Evolutionary conservation across 192 early-diverging fungal species (phyloP).

Genomic region (Dissophora globulifera): DNA sequence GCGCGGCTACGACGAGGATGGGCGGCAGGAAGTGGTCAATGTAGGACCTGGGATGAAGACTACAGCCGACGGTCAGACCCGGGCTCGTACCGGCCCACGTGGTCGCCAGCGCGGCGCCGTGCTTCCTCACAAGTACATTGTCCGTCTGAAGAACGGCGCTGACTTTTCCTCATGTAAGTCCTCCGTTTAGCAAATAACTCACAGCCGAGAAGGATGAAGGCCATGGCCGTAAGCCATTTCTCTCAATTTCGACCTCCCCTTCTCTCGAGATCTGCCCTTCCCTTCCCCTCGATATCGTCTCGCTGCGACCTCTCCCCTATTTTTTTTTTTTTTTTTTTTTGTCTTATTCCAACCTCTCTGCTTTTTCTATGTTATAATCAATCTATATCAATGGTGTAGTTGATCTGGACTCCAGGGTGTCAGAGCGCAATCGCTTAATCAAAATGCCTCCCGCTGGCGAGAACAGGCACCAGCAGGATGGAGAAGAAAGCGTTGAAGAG

Average conservation of each 20-base stretch:
- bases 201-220: too few relatives aligned
- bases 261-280: neutral
- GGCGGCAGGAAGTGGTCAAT: conserved; percentile 46
- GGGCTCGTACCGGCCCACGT: conserved; percentile 31
- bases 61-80: conserved; percentile 34
- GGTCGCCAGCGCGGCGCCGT: conserved; percentile 43
- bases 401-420: conserved; percentile 24
- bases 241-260: too few relatives aligned
- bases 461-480: neutral
- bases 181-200: neutral
- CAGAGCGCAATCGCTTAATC: conserved; percentile 27
- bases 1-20: conserved; percentile 32
- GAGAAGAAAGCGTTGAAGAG: neutral
- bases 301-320: too few relatives aligned
- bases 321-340: neutral
- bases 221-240: too few relatives aligned
- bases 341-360: too few relatives aligned
- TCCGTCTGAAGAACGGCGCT: conserved; percentile 36
- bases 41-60: conserved; percentile 30
- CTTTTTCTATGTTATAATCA: neutral
- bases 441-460: neutral
- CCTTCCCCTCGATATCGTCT: neutral
- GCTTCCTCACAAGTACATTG: conserved; percentile 46
- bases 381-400: conserved; percentile 12
- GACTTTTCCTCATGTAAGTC: conserved; percentile 35